A percentile compares a stretch with the other conserved stretches of the same genome.
phyloP scores from a whole-genome alignment of 73 alveolate species.

The Uronychia binucleata region DNA sequence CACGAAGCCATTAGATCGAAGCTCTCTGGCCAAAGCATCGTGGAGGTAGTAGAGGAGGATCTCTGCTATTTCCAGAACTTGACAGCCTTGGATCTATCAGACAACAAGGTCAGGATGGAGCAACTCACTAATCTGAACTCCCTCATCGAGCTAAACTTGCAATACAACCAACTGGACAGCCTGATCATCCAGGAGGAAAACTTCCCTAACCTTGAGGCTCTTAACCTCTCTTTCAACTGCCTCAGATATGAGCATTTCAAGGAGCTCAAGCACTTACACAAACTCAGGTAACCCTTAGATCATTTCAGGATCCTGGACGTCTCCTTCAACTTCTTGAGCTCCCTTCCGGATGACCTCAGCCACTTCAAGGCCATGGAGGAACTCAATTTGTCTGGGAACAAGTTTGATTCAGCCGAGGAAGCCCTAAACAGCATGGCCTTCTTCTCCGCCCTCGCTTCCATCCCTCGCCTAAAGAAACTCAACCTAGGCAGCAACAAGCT shows the following conservation, averaged over 20 bases:
- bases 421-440: slow-evolving; percentile 29
- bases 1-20: slow-evolving; percentile 55
- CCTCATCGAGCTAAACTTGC: slow-evolving; percentile 21
- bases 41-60: slow-evolving; percentile 30
- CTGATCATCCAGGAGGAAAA: not conserved
- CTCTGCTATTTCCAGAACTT: slow-evolving; percentile 41
- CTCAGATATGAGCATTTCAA: slow-evolving; percentile 16
- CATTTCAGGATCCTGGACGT: slow-evolving; percentile 45
- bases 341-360: slow-evolving; percentile 56
- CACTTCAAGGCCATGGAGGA: slow-evolving; percentile 23
- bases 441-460: slow-evolving; percentile 51
- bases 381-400: slow-evolving; percentile 30
- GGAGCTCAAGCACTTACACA: not conserved
- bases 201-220: slow-evolving; percentile 22
- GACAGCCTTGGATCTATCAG: slow-evolving; percentile 43
- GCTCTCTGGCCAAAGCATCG: slow-evolving; percentile 27
- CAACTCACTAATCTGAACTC: slow-evolving; percentile 21
- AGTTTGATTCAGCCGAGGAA: slow-evolving; percentile 32
- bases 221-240: slow-evolving; percentile 41
- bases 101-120: slow-evolving; percentile 36
- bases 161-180: slow-evolving; percentile 11
- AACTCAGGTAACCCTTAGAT: too few relatives aligned
- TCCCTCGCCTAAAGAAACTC: slow-evolving; percentile 44
- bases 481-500: slow-evolving; percentile 47
- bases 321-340: slow-evolving; percentile 34